Base-by-base conservation (phyloP, 2,329 filamentous ascomycete genomes). In the Tympanopsis confertula region DNA sequence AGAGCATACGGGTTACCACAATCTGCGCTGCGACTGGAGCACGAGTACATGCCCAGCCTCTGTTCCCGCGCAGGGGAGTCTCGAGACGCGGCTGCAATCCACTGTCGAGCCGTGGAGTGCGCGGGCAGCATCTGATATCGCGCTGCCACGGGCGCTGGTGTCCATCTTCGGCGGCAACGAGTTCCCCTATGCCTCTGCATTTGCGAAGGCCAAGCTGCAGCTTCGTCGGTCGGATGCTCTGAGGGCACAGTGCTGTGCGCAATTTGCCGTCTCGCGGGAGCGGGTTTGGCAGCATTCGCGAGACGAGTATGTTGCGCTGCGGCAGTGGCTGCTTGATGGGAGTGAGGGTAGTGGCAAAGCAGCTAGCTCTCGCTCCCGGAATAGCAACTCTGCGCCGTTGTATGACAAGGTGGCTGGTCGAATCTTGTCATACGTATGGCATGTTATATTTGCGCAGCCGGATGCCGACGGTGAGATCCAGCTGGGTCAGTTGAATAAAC, bases 181-280 rank as follows among this genome's bases (percentile, higher is more conserved):
- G 33, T 50, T 56, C 13, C 52, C 55, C 41, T 28, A 28, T n/a
- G 10, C n/a, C 53, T 45, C 42, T 45, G 54, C 13, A 44, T 48
- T 19, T 42, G 35, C 13, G 22, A 17, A 32, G 33, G 4, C n/a
- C 24, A 3, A 38, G 26, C 36, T 20, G 45, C 47, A 37, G 51
- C 46, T 66, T 39, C 59, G 61, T 46, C 44, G 62, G 45, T 49
- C 56, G 52, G 49, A 67, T 59, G 48, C 63, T 40, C 24, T 69
- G 43, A 47, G 63, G 39, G 54, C 62, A 32, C 62, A 70, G 50
- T 75, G 71, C 47, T 74, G 69, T 52, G 70, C 69, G 10, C 71
- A 73, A 43, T 75, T 74, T 47, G 67, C 64, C 12, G 68, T 73
- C 17, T 57, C 63, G 3, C 53, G 65, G 4, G 57, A 65, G 12